A percentile compares a stretch with the other conserved stretches of the same genome.
These are phyloP conservation scores for Mycena crocata DNA, from an alignment of 768 basidiomycete species.

Conservation along the genomic window DNA sequence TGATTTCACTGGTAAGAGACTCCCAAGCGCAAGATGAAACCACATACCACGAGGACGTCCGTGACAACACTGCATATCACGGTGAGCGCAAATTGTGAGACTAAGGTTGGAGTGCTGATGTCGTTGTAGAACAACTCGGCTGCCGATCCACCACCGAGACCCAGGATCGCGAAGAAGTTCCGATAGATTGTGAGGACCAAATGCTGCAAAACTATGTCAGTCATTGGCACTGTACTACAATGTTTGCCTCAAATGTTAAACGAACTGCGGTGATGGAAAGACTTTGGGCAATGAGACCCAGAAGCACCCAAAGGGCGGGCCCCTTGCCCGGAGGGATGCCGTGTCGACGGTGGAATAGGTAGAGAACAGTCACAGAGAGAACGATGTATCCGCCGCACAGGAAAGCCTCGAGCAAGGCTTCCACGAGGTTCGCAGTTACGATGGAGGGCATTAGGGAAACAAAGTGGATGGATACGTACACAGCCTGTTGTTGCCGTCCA, in stretches of 20 bases:
- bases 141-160: not conserved
- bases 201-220: not conserved
- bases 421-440: not conserved
- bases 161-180: not conserved
- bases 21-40: not conserved
- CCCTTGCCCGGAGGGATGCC: not conserved
- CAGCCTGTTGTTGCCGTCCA: too few relatives aligned
- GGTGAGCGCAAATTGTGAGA: not conserved
- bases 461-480: not conserved
- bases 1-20: too few relatives aligned
- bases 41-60: constrained; percentile 5
- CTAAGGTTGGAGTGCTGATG: not conserved
- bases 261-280: not conserved
- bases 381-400: constrained; percentile 11
- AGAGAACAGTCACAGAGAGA: constrained; percentile 12
- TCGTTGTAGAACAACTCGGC: not conserved
- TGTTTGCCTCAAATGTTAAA: not conserved
- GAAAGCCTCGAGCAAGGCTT: constrained; percentile 1
- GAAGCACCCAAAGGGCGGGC: not conserved
- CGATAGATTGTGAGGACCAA: not conserved
- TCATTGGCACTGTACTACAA: too few relatives aligned
- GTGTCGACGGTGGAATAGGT: constrained; percentile 14
- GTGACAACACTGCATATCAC: not conserved
- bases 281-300: constrained; percentile 4
- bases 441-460: not conserved